Evolutionary conservation across 345 rosid species (phyloP).

Genomic region (Rhodamnia rubescens): DNA sequence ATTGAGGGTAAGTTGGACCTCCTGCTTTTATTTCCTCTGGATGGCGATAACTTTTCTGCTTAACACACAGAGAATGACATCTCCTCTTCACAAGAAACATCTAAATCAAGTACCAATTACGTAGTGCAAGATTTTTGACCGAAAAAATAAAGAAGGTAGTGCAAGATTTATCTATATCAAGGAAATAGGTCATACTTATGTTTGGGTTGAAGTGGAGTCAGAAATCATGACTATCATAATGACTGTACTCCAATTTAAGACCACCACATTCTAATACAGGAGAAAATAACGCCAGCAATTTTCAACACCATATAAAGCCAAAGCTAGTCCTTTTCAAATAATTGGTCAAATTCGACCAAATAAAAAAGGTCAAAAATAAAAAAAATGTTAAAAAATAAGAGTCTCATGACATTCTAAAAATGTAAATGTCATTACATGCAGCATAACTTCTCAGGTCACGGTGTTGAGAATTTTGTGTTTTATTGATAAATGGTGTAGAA

Average conservation of each 20-base stretch:
- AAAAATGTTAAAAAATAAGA: too few relatives aligned
- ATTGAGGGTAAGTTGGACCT: not conserved
- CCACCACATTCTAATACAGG: not conserved
- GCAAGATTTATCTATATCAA: not conserved
- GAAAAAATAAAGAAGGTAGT: too few relatives aligned
- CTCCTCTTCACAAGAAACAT: not conserved
- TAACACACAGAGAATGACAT: not conserved
- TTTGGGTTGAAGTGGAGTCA: not conserved
- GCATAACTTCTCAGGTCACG: not conserved
- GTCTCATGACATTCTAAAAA: not conserved
- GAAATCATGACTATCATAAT: not conserved
- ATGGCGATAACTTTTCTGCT: not conserved
- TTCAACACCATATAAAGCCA: not conserved
- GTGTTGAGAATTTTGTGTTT: too few relatives aligned
- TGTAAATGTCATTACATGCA: not conserved
- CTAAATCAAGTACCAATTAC: not conserved
- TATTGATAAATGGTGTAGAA: too few relatives aligned
- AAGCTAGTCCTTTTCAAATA: not conserved
- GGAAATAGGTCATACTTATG: not conserved
- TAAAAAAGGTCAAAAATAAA: too few relatives aligned
- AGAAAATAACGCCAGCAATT: not conserved
- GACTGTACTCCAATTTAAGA: not conserved
- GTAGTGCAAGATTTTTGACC: not conserved
- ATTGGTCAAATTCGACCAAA: not conserved
- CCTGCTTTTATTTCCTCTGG: not conserved